phyloP scores from a whole-genome alignment of 1,284 basidiomycete genomes.

The Trichosporon sp. region DNA sequence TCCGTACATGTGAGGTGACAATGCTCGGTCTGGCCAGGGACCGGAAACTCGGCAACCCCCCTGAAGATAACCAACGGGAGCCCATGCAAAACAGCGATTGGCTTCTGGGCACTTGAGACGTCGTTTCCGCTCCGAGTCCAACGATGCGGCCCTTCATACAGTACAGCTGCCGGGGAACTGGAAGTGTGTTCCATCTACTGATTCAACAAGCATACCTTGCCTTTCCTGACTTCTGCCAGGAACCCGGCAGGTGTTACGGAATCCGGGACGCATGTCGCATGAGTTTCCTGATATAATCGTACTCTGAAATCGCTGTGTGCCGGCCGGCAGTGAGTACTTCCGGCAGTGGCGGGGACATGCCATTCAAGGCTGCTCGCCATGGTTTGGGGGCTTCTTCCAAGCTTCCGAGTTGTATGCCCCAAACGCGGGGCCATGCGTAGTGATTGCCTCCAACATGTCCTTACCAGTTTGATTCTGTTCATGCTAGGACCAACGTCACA shows the following conservation, averaged over 20 bases:
- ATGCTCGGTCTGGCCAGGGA: neutral
- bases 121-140: neutral
- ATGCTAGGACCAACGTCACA: too few relatives aligned
- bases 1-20: neutral
- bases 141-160: neutral
- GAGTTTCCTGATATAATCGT: too few relatives aligned
- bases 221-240: neutral
- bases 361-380: too few relatives aligned
- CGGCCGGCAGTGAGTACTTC: too few relatives aligned
- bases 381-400: too few relatives aligned
- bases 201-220: neutral
- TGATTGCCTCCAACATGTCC: too few relatives aligned
- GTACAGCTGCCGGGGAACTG: too few relatives aligned
- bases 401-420: too few relatives aligned
- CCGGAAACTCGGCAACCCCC: neutral
- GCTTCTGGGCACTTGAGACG: neutral
- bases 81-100: neutral
- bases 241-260: neutral
- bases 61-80: neutral
- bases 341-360: too few relatives aligned
- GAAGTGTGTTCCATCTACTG: neutral
- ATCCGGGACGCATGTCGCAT: neutral
- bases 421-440: too few relatives aligned
- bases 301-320: too few relatives aligned
- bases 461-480: too few relatives aligned